Evolutionary conservation across 2,329 filamentous ascomycete genomes (phyloP), one percentile per base, ranked within the genome.

Genomic region (Apiospora arundinis): DNA sequence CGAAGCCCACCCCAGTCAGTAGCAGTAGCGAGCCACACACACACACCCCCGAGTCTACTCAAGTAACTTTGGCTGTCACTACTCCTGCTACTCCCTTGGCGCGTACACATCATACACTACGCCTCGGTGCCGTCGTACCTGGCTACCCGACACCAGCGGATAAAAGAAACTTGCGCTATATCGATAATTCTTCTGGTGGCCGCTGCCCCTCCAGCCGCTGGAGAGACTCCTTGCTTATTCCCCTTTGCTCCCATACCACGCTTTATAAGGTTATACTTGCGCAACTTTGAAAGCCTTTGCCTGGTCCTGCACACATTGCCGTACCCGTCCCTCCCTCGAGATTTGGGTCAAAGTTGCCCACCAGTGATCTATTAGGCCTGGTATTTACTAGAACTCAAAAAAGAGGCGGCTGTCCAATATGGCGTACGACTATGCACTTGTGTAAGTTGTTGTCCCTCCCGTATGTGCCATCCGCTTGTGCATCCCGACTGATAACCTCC

Each of bases 361-460:
- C 52, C 52, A 60, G 52, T 60, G 52, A 60, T 60, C 52, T 60
- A 32, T 60, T 37, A 60, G 52, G 52, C 52, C 52, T 60, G 52
- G 52, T 37, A 60, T 60, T 60, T 37, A 60, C 52, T 60, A 60
- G 52, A 37, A 37, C 28, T 16, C 25, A 32, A 2, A 60, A 52
- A 16, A 21, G 32, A 63, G 56, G 56, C 56, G 56, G 25, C 28
- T 16, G 6, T 52, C n/a, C 28, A 69, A 40, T 6, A 90, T 90
- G 88, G 88, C 87, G 49, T 86, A 84, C 81, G 89, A 90, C 74
- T 91, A 91, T 85, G 89, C 88, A 68, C 81, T 89, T 73, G 88
- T 91, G 89, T 90, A 85, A 79, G 89, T 84, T n/a, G 23, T 42
- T 49, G 37, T 21, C 9, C 37, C 8, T 46, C 42, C 12, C 46